These are phyloP conservation scores for Fomitopsis pinicola DNA, from an alignment of 1,284 basidiomycete species.

Conservation along the genomic window DNA sequence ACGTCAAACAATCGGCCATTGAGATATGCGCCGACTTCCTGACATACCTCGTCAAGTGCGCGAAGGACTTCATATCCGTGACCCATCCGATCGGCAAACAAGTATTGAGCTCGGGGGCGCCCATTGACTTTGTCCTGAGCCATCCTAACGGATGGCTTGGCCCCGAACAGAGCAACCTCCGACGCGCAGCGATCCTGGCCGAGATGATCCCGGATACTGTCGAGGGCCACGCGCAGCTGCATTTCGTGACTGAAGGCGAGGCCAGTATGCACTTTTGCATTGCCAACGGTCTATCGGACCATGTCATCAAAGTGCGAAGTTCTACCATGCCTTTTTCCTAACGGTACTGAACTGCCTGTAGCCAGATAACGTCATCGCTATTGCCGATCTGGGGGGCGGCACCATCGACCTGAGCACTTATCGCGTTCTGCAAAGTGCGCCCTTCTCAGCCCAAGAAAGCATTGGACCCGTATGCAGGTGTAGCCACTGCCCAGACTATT, in stretches of 20 bases:
- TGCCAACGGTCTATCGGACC: constrained; percentile 30
- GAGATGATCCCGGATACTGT: constrained; percentile 26
- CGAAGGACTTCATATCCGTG: constrained; percentile 42
- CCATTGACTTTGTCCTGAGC: constrained; percentile 32
- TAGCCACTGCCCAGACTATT: neutral
- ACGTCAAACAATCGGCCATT: constrained; percentile 38
- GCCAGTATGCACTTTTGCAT: constrained; percentile 47
- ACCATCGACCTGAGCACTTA: constrained; percentile 55
- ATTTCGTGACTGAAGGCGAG: constrained; percentile 48
- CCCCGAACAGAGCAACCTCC: constrained; percentile 35
- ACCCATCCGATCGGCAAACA: constrained; percentile 38
- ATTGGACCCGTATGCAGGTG: constrained; percentile 37
- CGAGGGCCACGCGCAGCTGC: constrained; percentile 31
- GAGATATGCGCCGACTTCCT: constrained; percentile 53
- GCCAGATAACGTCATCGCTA: constrained; percentile 40
- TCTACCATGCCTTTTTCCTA: neutral
- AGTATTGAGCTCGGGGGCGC: constrained; percentile 29
- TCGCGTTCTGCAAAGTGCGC: constrained; percentile 20
- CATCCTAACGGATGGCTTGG: constrained; percentile 47
- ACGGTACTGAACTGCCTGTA: constrained; percentile 3
- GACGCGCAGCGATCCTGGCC: constrained; percentile 31
- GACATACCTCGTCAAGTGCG: constrained; percentile 42
- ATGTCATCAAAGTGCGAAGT: constrained; percentile 25
- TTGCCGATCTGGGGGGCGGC: constrained; percentile 57
- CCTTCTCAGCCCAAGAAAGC: constrained; percentile 32